Conservation (phyloP, 352 stramenopile genomes). For the Sclerospora graminicola region DNA sequence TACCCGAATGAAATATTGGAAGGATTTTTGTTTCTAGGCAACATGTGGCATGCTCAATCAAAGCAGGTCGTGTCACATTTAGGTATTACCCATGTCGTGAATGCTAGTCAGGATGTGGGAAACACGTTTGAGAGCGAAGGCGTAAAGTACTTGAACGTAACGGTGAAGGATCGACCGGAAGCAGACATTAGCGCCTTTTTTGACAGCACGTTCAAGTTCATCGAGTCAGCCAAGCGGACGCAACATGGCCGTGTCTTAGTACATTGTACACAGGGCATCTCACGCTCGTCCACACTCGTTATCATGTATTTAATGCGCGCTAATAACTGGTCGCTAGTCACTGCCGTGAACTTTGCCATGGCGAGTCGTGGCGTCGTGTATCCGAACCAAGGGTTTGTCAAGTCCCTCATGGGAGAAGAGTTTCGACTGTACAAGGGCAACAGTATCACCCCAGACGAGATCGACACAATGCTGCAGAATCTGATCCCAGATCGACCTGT, state of each 20-base stretch:
- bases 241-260: conserved; percentile 73
- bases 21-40: conserved; percentile 77
- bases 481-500: conserved; percentile 64
- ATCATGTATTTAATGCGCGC: conserved; percentile 84
- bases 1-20: conserved; percentile 86
- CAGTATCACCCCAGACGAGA: conserved; percentile 51
- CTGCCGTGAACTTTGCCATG: conserved; percentile 70
- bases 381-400: conserved; percentile 75
- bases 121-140: conserved; percentile 66
- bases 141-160: conserved; percentile 65
- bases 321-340: conserved; percentile 77
- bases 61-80: conserved; percentile 65
- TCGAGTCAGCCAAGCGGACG: conserved; percentile 65
- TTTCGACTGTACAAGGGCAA: conserved; percentile 72
- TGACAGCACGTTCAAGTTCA: conserved; percentile 58
- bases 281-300: conserved; percentile 66
- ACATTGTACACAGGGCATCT: conserved; percentile 82
- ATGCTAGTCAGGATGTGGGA: conserved; percentile 65
- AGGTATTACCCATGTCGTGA: conserved; percentile 80
- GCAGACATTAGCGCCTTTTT: conserved; percentile 66
- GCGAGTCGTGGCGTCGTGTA: conserved; percentile 70
- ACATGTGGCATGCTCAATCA: conserved; percentile 84
- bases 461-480: conserved; percentile 66
- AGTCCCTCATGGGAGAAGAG: conserved; percentile 65
- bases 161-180: conserved; percentile 71